Percentiles rank a stretch among this genome's conserved stretches.
Evolutionary conservation across 2,329 filamentous ascomycete genomes (phyloP).

Genomic region (Trichoderma sp.): DNA sequence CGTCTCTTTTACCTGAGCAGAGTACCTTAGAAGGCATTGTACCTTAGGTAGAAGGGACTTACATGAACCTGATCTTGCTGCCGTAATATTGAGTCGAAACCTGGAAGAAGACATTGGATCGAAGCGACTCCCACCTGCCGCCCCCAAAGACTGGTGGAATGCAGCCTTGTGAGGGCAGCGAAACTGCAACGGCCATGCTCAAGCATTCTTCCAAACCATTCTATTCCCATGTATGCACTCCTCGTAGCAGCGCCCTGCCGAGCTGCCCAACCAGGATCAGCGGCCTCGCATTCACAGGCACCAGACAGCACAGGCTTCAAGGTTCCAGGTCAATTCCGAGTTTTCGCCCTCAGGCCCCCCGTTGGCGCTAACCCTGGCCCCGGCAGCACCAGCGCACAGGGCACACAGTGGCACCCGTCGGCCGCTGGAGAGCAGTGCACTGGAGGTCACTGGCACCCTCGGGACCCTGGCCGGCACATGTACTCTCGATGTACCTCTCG

Average conservation of each 20-base stretch:
- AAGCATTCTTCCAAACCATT: neutral
- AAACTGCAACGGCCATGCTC: neutral
- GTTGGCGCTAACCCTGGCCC: slow-evolving; percentile 22
- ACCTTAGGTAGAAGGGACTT: too few relatives aligned
- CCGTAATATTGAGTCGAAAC: too few relatives aligned
- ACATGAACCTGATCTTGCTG: too few relatives aligned
- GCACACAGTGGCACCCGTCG: neutral
- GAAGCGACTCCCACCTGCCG: too few relatives aligned
- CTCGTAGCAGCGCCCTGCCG: slow-evolving; percentile 14
- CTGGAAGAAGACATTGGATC: too few relatives aligned
- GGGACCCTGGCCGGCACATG: too few relatives aligned
- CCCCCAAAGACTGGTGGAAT: too few relatives aligned
- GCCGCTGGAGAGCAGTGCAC: too few relatives aligned
- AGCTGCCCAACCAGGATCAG: slow-evolving; percentile 24
- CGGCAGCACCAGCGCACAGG: slow-evolving; percentile 22
- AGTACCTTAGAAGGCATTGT: too few relatives aligned
- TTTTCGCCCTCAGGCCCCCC: slow-evolving; percentile 13
- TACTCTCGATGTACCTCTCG: too few relatives aligned
- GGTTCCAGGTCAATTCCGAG: slow-evolving; percentile 5
- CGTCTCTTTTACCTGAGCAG: neutral
- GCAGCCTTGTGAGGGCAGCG: too few relatives aligned
- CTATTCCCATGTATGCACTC: slow-evolving; percentile 1
- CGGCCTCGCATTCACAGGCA: neutral
- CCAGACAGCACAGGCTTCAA: too few relatives aligned
- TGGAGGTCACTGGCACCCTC: neutral